Evolutionary conservation across 495 filamentous ascomycete species (phyloP).

Genomic region (Lasiosphaeria miniovina): DNA sequence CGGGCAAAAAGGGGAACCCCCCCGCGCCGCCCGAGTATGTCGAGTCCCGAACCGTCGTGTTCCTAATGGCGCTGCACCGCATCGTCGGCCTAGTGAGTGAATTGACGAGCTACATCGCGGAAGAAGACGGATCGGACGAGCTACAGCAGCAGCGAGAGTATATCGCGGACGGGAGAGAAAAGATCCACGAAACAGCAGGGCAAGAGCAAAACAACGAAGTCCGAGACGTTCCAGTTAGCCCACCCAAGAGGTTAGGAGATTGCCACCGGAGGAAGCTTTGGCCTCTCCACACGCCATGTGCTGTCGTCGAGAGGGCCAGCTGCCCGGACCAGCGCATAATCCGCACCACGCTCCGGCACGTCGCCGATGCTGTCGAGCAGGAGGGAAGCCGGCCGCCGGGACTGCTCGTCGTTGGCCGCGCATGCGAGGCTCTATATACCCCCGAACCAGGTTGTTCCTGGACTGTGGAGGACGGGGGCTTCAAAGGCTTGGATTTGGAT

Average conservation of each 20-base stretch:
- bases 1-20: slow-evolving; percentile 83
- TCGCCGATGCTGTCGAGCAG: slow-evolving; percentile 80
- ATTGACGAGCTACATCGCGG: slow-evolving; percentile 46
- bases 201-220: background rate
- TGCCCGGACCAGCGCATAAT: slow-evolving; percentile 94
- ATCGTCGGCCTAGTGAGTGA: slow-evolving; percentile 67
- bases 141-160: slow-evolving; percentile 26
- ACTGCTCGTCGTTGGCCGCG: slow-evolving; percentile 79
- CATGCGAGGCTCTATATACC: slow-evolving; percentile 72
- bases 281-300: slow-evolving; percentile 70
- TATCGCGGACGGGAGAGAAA: background rate
- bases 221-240: too few relatives aligned
- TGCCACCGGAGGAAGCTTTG: slow-evolving; percentile 32
- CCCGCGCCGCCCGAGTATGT: slow-evolving; percentile 79
- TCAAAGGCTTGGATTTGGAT: slow-evolving; percentile 59
- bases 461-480: slow-evolving; percentile 82
- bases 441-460: slow-evolving; percentile 58
- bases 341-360: slow-evolving; percentile 73
- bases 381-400: slow-evolving; percentile 89
- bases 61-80: slow-evolving; percentile 92
- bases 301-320: slow-evolving; percentile 89
- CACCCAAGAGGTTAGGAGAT: slow-evolving; percentile 14
- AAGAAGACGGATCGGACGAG: slow-evolving; percentile 27
- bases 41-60: slow-evolving; percentile 78
- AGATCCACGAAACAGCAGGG: background rate